Conservation (phyloP, 148 eudicot species). For the Bassia scoparia region DNA sequence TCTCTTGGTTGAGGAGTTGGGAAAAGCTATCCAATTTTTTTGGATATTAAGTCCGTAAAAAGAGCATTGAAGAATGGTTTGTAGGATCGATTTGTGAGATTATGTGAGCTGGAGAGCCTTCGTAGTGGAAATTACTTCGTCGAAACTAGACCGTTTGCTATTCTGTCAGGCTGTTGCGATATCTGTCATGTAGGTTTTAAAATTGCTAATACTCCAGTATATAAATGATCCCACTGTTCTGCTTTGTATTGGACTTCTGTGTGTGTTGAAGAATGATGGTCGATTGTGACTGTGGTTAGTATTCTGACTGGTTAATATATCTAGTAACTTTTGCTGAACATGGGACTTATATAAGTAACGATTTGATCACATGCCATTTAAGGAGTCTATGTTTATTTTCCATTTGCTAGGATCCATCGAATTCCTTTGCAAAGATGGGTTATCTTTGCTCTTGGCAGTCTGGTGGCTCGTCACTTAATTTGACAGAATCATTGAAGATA, state of each 20-base stretch:
- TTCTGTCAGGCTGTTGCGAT: conserved; percentile 78
- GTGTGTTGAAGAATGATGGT: background rate
- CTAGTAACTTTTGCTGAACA: background rate
- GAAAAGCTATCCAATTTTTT: conserved; percentile 57
- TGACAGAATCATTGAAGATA: background rate
- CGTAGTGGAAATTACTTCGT: conserved; percentile 64
- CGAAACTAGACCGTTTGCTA: conserved; percentile 60
- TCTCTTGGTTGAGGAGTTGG: conserved; percentile 55
- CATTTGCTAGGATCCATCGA: background rate
- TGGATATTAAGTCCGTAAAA: conserved; percentile 49
- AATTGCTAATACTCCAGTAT: background rate
- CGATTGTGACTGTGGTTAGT: background rate
- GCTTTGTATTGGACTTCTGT: background rate
- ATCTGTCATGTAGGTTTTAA: conserved; percentile 74
- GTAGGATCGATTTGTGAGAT: conserved; percentile 29
- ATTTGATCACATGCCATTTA: background rate
- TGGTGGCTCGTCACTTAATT: background rate
- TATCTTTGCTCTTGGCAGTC: background rate
- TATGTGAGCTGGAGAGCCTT: conserved; percentile 83
- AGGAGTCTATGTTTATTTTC: background rate
- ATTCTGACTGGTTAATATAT: background rate
- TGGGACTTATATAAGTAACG: background rate
- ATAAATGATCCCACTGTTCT: background rate
- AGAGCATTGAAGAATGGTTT: conserved; percentile 40
- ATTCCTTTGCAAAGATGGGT: background rate